These are phyloP conservation scores for Vitis labrusca DNA, from an alignment of 164 flowering plant genomes.

Conservation along the genomic window DNA sequence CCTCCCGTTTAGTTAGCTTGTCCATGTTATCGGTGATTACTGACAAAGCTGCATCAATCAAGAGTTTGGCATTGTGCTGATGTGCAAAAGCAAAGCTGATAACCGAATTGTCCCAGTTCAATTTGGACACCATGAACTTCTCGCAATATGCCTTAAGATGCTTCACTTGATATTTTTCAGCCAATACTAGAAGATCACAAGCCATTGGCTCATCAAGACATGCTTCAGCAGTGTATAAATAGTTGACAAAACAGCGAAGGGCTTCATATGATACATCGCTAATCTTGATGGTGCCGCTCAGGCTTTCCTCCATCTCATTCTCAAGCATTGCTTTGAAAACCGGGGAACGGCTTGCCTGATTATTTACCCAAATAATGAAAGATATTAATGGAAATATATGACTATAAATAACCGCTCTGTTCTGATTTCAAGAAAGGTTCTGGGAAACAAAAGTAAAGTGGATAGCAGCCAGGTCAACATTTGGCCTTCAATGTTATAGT, in stretches of 20 bases:
- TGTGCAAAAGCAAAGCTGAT: constrained; percentile 72
- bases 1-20: constrained; percentile 58
- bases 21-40: constrained; percentile 77
- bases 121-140: constrained; percentile 64
- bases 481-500: too few species aligned
- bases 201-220: constrained; percentile 77
- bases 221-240: constrained; percentile 81
- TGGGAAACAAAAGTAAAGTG: not conserved
- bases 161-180: constrained; percentile 86
- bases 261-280: constrained; percentile 70
- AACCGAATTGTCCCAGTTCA: constrained; percentile 70
- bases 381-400: not conserved
- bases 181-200: constrained; percentile 67
- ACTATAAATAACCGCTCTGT: not conserved
- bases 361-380: not conserved
- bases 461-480: not conserved
- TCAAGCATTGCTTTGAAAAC: constrained; percentile 94
- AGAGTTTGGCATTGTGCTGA: constrained; percentile 69
- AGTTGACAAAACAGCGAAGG: constrained; percentile 67
- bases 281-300: constrained; percentile 78
- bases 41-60: constrained; percentile 62
- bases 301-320: constrained; percentile 85
- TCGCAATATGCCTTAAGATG: constrained; percentile 79
- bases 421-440: not conserved
- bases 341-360: constrained; percentile 77